Evolutionary conservation across 441 rosid genomes (phyloP).

Genomic region (Dalechampia spathulata): DNA sequence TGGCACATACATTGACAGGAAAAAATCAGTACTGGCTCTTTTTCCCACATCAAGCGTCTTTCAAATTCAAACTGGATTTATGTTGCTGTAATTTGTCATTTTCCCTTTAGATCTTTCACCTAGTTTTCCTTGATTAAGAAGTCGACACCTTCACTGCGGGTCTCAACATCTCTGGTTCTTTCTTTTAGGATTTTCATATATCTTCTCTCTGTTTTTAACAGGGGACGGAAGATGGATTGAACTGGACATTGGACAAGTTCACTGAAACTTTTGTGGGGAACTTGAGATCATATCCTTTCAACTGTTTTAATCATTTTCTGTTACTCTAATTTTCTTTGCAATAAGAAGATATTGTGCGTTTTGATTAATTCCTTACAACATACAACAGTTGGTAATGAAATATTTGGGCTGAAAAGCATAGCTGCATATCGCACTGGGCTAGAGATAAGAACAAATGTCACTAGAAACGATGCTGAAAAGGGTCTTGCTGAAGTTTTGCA

Average conservation of each 20-base stretch:
- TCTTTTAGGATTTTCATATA: too few species aligned
- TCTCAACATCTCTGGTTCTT: too few species aligned
- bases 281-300: conserved; percentile 83
- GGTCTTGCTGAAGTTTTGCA: conserved; percentile 63
- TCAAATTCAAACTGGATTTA: too few species aligned
- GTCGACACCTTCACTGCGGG: too few species aligned
- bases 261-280: conserved; percentile 40
- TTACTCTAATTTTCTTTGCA: conserved; percentile 1
- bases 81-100: too few species aligned
- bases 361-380: conserved; percentile 41
- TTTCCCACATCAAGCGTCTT: too few species aligned
- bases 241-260: conserved; percentile 70
- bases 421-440: conserved; percentile 96
- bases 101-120: too few species aligned
- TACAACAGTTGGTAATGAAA: conserved; percentile 46
- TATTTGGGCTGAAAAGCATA: conserved; percentile 73
- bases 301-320: conserved; percentile 10
- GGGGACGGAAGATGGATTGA: conserved; percentile 38
- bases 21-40: too few species aligned
- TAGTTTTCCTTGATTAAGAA: too few species aligned
- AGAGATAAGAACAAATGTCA: conserved; percentile 58
- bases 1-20: too few species aligned
- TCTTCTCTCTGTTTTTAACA: conserved; percentile 6
- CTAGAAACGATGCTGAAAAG: conserved; percentile 53
- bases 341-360: neutral